phyloP scores from a whole-genome alignment of 139 green algal genomes.

The Closterium sp. region DNA sequence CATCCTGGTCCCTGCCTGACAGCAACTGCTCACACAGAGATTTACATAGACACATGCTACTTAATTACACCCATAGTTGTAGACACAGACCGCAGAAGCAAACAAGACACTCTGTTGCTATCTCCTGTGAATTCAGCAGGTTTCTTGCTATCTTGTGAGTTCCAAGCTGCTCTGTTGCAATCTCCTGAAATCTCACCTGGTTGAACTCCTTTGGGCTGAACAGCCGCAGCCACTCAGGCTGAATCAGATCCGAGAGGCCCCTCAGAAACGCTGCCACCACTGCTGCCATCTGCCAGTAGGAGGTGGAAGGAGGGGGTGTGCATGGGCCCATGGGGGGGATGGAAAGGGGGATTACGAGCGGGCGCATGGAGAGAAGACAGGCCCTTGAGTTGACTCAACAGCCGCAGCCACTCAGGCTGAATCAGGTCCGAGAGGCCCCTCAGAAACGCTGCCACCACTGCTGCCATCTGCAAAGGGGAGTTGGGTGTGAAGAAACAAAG shows the following conservation, averaged over 20 bases:
- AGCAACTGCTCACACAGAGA: constrained; percentile 7
- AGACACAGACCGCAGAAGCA: too few species aligned
- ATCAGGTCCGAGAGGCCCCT: constrained; percentile 59
- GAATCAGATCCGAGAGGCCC: constrained; percentile 59
- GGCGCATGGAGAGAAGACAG: neutral
- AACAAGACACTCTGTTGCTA: neutral
- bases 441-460: constrained; percentile 60
- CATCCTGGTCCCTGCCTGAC: constrained; percentile 7
- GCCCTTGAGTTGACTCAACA: constrained; percentile 63
- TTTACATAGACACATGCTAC: neutral
- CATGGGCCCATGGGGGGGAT: neutral
- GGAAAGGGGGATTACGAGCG: neutral
- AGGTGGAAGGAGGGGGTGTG: neutral
- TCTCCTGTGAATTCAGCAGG: neutral
- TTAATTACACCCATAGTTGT: too few species aligned
- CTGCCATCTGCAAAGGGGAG: neutral
- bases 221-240: constrained; percentile 64
- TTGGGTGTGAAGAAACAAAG: too few species aligned
- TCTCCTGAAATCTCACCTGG: constrained; percentile 54
- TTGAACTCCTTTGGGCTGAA: constrained; percentile 79
- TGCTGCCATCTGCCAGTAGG: constrained; percentile 1
- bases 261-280: constrained; percentile 61
- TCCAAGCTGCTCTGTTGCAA: neutral
- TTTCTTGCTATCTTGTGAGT: neutral
- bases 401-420: constrained; percentile 61